phyloP scores from a whole-genome alignment of 2,329 filamentous ascomycete species.

The Dactylonectria estremocensis region DNA sequence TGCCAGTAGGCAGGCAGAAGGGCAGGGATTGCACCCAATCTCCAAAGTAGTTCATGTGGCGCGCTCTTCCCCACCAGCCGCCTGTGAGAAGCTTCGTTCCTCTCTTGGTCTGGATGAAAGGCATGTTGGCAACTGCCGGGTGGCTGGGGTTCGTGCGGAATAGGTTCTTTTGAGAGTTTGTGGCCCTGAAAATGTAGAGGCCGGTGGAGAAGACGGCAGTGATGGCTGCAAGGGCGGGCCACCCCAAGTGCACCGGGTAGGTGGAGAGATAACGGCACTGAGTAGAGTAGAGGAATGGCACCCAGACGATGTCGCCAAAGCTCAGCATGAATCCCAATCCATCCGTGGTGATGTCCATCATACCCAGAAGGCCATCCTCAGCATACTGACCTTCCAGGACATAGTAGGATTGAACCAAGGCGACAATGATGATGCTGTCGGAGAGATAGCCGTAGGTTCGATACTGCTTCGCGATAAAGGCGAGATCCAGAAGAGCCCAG shows the following conservation, averaged over 20 bases:
- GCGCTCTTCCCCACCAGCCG: conserved; percentile 91
- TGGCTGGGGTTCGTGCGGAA: conserved; percentile 90
- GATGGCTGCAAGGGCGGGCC: conserved; percentile 73
- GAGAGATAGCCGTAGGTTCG: conserved; percentile 84
- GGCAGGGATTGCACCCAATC: conserved; percentile 94
- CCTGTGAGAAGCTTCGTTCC: conserved; percentile 85
- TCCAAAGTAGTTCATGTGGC: conserved; percentile 94
- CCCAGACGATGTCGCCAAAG: conserved; percentile 92
- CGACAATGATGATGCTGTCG: conserved; percentile 85
- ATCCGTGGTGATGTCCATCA: conserved; percentile 92
- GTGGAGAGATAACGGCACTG: conserved; percentile 87
- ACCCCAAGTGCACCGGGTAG: conserved; percentile 82
- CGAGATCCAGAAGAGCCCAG: conserved; percentile 86
- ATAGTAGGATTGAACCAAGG: conserved; percentile 83
- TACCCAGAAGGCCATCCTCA: conserved; percentile 88
- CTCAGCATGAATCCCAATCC: conserved; percentile 94
- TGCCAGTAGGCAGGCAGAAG: conserved; percentile 86
- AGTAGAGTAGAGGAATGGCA: conserved; percentile 88
- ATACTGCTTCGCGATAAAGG: conserved; percentile 90
- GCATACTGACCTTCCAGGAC: conserved; percentile 87
- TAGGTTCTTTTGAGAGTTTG: conserved; percentile 93
- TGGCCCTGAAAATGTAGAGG: conserved; percentile 88
- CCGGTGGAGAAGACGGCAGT: conserved; percentile 76
- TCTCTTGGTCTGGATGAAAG: conserved; percentile 85
- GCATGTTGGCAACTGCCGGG: conserved; percentile 80